A percentile compares a stretch with the other conserved stretches of the same genome.
phyloP scores from a whole-genome alignment of 305 asterid genomes.

The Fraxinus baroniana region DNA sequence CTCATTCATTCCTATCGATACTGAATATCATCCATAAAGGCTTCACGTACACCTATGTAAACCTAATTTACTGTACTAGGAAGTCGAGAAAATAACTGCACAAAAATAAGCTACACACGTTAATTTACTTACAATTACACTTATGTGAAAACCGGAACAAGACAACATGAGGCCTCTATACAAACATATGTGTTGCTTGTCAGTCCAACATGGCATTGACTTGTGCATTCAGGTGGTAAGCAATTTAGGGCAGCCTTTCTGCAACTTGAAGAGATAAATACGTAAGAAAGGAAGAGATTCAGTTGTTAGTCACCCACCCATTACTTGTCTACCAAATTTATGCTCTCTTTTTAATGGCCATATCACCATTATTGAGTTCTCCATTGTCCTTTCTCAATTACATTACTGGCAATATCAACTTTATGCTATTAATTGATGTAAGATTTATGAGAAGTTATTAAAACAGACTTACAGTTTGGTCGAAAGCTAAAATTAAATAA shows the following conservation, averaged over 20 bases:
- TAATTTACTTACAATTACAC: neutral
- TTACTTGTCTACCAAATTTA: neutral
- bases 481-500: neutral
- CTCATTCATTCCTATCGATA: neutral
- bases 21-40: too few relatives aligned
- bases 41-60: too few relatives aligned
- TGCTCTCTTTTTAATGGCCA: neutral
- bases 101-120: neutral
- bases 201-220: neutral
- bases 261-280: neutral
- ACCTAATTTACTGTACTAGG: neutral
- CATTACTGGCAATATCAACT: neutral
- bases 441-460: neutral
- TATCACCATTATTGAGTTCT: neutral
- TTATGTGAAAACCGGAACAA: neutral
- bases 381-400: neutral
- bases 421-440: neutral
- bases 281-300: neutral
- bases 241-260: neutral
- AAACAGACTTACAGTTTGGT: neutral
- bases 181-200: neutral
- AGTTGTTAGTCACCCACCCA: neutral
- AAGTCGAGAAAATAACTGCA: neutral
- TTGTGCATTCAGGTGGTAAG: neutral
- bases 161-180: neutral